Conservation (phyloP, 1,284 basidiomycete species). For the Thecaphora frezii region DNA sequence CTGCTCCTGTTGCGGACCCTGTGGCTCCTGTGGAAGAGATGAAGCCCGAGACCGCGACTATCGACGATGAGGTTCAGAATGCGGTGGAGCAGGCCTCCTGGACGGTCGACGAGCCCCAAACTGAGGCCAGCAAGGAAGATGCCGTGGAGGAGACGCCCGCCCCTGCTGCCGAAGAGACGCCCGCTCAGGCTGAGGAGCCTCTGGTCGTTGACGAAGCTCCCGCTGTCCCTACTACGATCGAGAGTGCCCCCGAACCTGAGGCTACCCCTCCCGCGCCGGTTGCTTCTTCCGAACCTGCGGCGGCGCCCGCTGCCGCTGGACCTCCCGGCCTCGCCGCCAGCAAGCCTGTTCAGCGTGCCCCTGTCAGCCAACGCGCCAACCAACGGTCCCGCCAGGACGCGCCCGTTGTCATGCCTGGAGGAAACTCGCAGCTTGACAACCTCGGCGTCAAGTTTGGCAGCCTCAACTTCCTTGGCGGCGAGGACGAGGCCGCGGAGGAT, state of each 20-base stretch:
- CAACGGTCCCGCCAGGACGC: conserved; percentile 54
- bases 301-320: neutral
- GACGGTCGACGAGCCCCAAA: neutral
- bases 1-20: conserved; percentile 7
- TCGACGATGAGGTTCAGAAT: neutral
- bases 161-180: conserved; percentile 3
- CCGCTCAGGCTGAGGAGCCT: conserved; percentile 6
- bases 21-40: conserved; percentile 7
- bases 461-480: conserved; percentile 53
- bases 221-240: conserved; percentile 2
- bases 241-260: conserved; percentile 3
- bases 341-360: conserved; percentile 30
- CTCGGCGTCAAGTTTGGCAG: conserved; percentile 56
- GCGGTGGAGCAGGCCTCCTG: conserved; percentile 1
- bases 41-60: conserved; percentile 2
- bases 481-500: conserved; percentile 28
- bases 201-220: conserved; percentile 6
- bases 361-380: conserved; percentile 29
- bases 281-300: conserved; percentile 7
- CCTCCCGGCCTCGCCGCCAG: conserved; percentile 24
- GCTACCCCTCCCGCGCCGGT: conserved; percentile 9
- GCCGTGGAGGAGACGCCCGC: conserved; percentile 12
- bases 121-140: neutral
- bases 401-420: conserved; percentile 56
- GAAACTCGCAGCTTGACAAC: conserved; percentile 49